Base-by-base conservation (phyloP, 805 yeast species). In the Cyberlindnera japonica region DNA sequence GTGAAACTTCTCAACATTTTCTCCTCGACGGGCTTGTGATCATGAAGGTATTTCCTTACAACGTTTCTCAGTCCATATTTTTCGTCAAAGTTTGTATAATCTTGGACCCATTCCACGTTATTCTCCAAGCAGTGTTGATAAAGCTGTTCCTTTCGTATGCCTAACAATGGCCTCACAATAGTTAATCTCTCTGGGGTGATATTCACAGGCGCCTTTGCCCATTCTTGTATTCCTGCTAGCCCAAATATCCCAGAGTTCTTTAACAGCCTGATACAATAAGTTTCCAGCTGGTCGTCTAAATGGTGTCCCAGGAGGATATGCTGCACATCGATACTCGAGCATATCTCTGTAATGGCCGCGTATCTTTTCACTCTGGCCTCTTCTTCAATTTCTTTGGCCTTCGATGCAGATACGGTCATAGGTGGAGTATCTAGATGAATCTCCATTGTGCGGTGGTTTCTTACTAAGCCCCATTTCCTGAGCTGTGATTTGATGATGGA, bases 271-370 rank as follows among this genome's bases (percentile, higher is more conserved):
- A 79, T 68, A 17, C 81, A 45, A 45, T 73, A 79, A 0, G 91
- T 82, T 53, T 86, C 95, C 12, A 81, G 39, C 51, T 83, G 88
- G 56, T 86, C 95, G 52, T 85, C 78, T 34, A 66, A 52, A 49
- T 79, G 85, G 51, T 86, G 95, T 1, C 83, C 95, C 29, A 79
- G 62, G 17, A 79, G 57, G 5, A 85, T 42, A n/a, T 67, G 50
- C 1, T 55, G 26, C 4, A 72, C 61, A 0, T 51, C 56, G 3
- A 59, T 40, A 1, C 55, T 39, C 0, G 53, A 36, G 50, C 88
- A 79, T 0, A 67, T 61, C 0, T 58, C 35, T 5, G 59, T 52
- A 13, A 86, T 57, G 4, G 63, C 63, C 22, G 62, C 45, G 43
- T 79, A 77, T 27, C 95, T 58, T 35, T 68, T 67, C 3, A 49